These are phyloP conservation scores for Phytophthora pini DNA, from an alignment of 352 stramenopile genomes.

Conservation along the genomic window DNA sequence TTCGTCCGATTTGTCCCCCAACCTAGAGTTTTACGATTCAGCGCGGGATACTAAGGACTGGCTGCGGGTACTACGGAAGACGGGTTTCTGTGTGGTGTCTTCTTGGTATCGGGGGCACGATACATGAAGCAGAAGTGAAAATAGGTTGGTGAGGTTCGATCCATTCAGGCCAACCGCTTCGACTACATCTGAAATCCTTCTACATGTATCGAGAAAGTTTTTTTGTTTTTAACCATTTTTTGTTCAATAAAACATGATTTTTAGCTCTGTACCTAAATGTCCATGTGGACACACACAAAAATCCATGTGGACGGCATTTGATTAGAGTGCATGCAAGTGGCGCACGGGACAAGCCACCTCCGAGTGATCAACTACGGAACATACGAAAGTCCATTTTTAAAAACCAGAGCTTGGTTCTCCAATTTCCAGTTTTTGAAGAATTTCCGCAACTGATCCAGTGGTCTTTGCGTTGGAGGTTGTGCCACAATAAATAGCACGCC, in stretches of 20 bases:
- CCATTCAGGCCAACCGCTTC: no score
- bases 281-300: no score
- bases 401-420: not conserved
- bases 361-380: not conserved
- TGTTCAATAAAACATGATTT: no score
- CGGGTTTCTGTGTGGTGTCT: not conserved
- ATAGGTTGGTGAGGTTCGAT: no score
- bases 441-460: no score
- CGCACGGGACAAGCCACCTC: not conserved
- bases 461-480: no score
- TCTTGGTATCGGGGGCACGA: not conserved
- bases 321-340: not conserved
- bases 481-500: no score
- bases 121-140: no score
- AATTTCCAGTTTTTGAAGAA: not conserved
- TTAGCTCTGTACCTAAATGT: no score
- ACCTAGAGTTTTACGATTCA: not conserved
- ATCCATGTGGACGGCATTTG: not conserved
- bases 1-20: slow-evolving; percentile 15
- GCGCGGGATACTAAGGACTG: not conserved
- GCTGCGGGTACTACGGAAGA: not conserved
- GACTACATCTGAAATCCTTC: no score
- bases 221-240: no score
- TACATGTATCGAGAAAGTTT: no score
- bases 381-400: not conserved